phyloP scores from a whole-genome alignment of 2,329 filamentous ascomycete species.

The Xylaria sp. region DNA sequence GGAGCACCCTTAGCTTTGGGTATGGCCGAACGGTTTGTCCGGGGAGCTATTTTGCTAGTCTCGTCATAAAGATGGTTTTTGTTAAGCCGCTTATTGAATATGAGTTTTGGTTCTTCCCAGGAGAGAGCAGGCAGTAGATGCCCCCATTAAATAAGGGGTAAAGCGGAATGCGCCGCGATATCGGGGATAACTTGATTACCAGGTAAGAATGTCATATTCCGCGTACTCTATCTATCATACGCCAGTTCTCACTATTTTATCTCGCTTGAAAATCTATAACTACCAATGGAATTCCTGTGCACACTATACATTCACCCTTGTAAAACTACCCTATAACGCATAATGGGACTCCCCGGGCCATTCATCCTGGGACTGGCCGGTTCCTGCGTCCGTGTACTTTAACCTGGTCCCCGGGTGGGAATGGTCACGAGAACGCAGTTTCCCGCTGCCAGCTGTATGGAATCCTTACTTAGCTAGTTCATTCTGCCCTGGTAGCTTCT shows the following conservation, averaged over 20 bases:
- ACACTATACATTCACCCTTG: neutral
- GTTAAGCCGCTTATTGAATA: slow-evolving; percentile 44
- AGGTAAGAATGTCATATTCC: neutral
- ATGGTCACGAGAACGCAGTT: neutral
- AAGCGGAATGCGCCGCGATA: neutral
- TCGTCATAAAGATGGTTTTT: slow-evolving; percentile 47
- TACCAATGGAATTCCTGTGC: neutral
- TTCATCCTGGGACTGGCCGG: neutral
- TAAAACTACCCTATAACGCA: neutral
- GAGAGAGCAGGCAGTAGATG: slow-evolving; percentile 16
- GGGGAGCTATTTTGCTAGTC: slow-evolving; percentile 47
- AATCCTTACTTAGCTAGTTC: neutral
- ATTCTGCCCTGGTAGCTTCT: neutral
- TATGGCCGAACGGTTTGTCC: slow-evolving; percentile 51
- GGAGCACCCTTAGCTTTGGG: slow-evolving; percentile 48
- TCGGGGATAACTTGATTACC: neutral
- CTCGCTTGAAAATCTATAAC: neutral
- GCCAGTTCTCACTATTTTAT: neutral
- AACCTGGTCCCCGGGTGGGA: neutral
- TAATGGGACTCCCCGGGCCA: neutral
- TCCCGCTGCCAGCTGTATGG: neutral
- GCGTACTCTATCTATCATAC: neutral
- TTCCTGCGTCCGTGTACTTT: neutral
- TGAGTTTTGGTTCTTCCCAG: slow-evolving; percentile 42
- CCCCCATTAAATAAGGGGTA: neutral